These are phyloP conservation scores for Magnaporthiopsis poae DNA, from an alignment of 2,329 filamentous ascomycete species.

Conservation along the genomic window DNA sequence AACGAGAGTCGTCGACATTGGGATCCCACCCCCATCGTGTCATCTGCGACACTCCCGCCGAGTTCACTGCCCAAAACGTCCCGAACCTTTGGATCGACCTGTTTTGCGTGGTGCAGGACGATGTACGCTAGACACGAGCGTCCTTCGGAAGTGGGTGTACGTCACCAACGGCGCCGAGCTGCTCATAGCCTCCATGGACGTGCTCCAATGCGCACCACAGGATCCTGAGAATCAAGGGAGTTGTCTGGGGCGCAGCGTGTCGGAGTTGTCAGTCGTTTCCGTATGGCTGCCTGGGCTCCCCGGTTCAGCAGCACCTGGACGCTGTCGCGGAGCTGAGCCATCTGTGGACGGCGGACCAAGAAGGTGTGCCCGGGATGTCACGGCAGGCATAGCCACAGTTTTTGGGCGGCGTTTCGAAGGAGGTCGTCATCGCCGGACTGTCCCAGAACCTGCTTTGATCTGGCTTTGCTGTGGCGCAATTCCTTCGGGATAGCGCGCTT, in stretches of 20 bases:
- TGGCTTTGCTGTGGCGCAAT: not conserved
- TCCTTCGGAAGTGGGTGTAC: no score
- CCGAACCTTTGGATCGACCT: no score
- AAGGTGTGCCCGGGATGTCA: not conserved
- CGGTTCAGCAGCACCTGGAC: not conserved
- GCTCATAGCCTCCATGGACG: no score
- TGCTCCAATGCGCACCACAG: no score
- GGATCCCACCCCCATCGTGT: not conserved
- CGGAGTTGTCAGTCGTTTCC: not conserved
- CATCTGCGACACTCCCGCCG: not conserved
- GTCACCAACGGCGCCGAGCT: no score
- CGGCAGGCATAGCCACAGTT: not conserved
- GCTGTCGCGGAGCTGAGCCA: not conserved
- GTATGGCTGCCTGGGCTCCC: no score
- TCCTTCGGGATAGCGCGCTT: no score
- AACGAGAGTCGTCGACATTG: no score
- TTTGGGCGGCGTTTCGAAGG: not conserved
- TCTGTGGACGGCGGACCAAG: not conserved
- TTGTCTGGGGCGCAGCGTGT: not conserved
- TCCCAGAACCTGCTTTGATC: not conserved
- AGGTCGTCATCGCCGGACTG: not conserved
- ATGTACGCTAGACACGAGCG: no score
- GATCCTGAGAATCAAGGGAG: no score
- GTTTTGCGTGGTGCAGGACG: no score
- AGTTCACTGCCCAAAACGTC: no score